Percentiles rank a stretch among this genome's conserved stretches.
phyloP scores from a whole-genome alignment of 176 grass and related monocot genomes.

The Panicum miliaceum region DNA sequence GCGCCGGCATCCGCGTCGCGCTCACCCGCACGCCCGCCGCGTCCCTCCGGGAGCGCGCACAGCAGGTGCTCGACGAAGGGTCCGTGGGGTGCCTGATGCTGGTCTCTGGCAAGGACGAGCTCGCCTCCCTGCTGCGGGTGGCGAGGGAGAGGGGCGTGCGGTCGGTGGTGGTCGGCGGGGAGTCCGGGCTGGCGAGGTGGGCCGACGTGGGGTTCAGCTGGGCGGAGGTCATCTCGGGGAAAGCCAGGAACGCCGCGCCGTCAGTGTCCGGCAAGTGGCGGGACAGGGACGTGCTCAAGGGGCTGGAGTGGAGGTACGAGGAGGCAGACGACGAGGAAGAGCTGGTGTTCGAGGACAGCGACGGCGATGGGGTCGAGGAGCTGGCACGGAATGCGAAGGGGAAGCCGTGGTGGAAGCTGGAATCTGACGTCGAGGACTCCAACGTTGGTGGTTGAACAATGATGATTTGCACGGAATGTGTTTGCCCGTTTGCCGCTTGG shows the following conservation, averaged over 20 bases:
- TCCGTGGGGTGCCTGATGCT: conserved; percentile 53
- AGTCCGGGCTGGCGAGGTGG: conserved; percentile 51
- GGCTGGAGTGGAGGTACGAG: conserved; percentile 64
- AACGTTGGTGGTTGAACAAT: neutral
- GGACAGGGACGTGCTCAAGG: conserved; percentile 44
- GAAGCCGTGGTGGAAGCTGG: conserved; percentile 71
- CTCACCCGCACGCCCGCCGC: conserved; percentile 26
- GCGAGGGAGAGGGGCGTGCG: conserved; percentile 54
- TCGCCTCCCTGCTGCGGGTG: conserved; percentile 48
- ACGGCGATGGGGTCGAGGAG: neutral
- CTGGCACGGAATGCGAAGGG: neutral
- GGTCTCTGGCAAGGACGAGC: conserved; percentile 45
- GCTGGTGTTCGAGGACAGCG: conserved; percentile 44
- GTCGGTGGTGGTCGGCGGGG: conserved; percentile 60
- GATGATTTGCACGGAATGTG: neutral
- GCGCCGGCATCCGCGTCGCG: conserved; percentile 46
- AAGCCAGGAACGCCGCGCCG: conserved; percentile 54
- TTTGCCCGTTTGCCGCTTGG: neutral
- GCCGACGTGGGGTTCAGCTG: conserved; percentile 59
- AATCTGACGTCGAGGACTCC: conserved; percentile 34
- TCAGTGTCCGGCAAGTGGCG: conserved; percentile 54
- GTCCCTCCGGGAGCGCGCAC: conserved; percentile 42
- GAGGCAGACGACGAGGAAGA: conserved; percentile 42
- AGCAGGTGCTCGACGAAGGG: conserved; percentile 59
- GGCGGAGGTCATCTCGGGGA: conserved; percentile 58